Evolutionary conservation across 2,329 filamentous ascomycete genomes (phyloP).

Genomic region (Aspergillus uvarum): DNA sequence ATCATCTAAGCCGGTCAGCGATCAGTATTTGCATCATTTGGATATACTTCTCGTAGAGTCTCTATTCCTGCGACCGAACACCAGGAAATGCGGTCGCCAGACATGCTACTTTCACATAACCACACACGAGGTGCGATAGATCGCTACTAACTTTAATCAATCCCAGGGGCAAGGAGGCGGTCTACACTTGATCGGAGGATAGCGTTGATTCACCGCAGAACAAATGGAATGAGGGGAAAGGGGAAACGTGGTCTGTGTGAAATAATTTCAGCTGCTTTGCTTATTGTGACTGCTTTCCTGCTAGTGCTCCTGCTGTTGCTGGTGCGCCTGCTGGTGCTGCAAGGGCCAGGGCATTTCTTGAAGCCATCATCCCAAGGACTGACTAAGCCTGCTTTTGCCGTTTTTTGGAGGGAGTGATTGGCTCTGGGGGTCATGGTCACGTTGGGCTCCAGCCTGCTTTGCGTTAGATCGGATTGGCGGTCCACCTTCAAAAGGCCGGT

Average conservation of each 20-base stretch:
- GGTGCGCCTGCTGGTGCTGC: conserved; percentile 3
- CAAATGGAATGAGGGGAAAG: not conserved
- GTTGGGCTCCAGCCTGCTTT: conserved; percentile 38
- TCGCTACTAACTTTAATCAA: not conserved
- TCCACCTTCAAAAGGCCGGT: conserved; percentile 45
- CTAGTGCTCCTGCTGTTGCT: not conserved
- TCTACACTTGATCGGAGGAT: not conserved
- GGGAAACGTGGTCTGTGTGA: not conserved
- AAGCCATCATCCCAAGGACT: conserved; percentile 2
- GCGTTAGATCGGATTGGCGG: conserved; percentile 37
- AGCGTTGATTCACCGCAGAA: too few relatives aligned
- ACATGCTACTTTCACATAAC: not conserved
- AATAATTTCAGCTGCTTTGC: not conserved
- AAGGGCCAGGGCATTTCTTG: conserved; percentile 13
- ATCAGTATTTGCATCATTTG: not conserved
- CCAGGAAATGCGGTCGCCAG: not conserved
- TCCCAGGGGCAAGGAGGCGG: not conserved
- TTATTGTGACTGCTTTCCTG: not conserved
- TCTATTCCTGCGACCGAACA: not conserved
- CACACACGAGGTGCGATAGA: not conserved
- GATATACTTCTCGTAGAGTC: not conserved
- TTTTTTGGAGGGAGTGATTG: conserved; percentile 20
- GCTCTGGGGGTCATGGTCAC: conserved; percentile 29
- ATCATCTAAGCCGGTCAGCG: not conserved
- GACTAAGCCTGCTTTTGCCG: conserved; percentile 4